Conservation (phyloP, 352 stramenopile species). For the Globisporangium echinulatum region DNA sequence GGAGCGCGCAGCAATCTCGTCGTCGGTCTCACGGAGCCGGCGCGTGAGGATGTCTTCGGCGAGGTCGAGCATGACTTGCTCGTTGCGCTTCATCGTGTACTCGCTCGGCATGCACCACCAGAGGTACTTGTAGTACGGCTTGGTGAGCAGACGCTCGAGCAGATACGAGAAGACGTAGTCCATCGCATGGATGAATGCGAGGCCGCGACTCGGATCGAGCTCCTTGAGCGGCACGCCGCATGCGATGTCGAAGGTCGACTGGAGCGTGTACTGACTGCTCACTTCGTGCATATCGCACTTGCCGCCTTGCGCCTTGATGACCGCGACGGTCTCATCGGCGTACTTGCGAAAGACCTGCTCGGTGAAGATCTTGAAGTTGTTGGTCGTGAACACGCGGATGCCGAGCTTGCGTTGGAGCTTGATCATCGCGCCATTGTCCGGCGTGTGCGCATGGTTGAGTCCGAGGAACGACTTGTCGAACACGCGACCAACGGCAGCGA, state of each 20-base stretch:
- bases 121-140: conserved; percentile 56
- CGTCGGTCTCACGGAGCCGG: conserved; percentile 25
- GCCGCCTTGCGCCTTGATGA: conserved; percentile 3
- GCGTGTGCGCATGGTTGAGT: conserved; percentile 49
- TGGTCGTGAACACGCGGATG: conserved; percentile 81
- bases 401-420: conserved; percentile 69
- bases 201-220: conserved; percentile 17
- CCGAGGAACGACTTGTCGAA: conserved; percentile 65
- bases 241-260: conserved; percentile 51
- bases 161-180: conserved; percentile 45
- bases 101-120: conserved; percentile 59
- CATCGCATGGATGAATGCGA: conserved; percentile 38
- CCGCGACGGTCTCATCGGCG: conserved; percentile 19
- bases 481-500: conserved; percentile 53
- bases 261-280: conserved; percentile 39
- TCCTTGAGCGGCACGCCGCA: conserved; percentile 36
- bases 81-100: conserved; percentile 24
- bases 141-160: conserved; percentile 36
- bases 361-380: conserved; percentile 42
- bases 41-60: conserved; percentile 32
- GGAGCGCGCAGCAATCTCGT: conserved; percentile 22
- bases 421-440: conserved; percentile 51
- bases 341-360: conserved; percentile 46
- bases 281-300: conserved; percentile 43
- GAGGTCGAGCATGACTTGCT: conserved; percentile 19